These are phyloP conservation scores for Arthrobotrys conoides DNA, from an alignment of 2,329 filamentous ascomycete genomes.

Conservation along the genomic window DNA sequence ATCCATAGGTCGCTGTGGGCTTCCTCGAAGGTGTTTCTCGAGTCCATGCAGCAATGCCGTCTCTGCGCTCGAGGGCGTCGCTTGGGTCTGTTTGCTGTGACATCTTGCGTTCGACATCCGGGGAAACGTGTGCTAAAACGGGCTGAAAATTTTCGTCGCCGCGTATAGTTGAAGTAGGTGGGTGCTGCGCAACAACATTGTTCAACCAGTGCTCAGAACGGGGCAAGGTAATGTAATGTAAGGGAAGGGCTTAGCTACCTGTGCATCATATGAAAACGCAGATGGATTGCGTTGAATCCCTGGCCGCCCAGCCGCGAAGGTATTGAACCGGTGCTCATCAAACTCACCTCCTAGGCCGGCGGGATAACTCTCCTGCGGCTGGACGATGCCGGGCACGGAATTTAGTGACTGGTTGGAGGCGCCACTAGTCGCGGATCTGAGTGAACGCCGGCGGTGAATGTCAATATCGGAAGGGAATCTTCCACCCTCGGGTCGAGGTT, in stretches of 20 bases:
- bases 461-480: slow-evolving; percentile 95
- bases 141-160: slow-evolving; percentile 62
- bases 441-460: slow-evolving; percentile 78
- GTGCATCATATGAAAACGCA: slow-evolving; percentile 63
- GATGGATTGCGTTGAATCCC: slow-evolving; percentile 64
- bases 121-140: slow-evolving; percentile 62
- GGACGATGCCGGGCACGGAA: slow-evolving; percentile 73
- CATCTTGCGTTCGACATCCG: slow-evolving; percentile 62
- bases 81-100: slow-evolving; percentile 41
- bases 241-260: slow-evolving; percentile 46
- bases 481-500: slow-evolving; percentile 76
- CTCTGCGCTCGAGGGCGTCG: slow-evolving; percentile 33
- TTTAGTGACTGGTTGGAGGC: slow-evolving; percentile 69
- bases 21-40: slow-evolving; percentile 62
- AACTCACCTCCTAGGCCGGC: slow-evolving; percentile 42
- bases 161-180: slow-evolving; percentile 60
- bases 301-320: slow-evolving; percentile 48
- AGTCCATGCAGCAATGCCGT: slow-evolving; percentile 48
- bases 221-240: not conserved
- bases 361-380: slow-evolving; percentile 67
- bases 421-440: slow-evolving; percentile 70
- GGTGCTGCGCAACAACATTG: slow-evolving; percentile 47
- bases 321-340: slow-evolving; percentile 63
- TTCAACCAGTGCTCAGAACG: not conserved
- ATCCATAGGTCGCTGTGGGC: slow-evolving; percentile 63